Conservation (phyloP, 495 filamentous ascomycete genomes). For the Margaritispora aquatica region DNA sequence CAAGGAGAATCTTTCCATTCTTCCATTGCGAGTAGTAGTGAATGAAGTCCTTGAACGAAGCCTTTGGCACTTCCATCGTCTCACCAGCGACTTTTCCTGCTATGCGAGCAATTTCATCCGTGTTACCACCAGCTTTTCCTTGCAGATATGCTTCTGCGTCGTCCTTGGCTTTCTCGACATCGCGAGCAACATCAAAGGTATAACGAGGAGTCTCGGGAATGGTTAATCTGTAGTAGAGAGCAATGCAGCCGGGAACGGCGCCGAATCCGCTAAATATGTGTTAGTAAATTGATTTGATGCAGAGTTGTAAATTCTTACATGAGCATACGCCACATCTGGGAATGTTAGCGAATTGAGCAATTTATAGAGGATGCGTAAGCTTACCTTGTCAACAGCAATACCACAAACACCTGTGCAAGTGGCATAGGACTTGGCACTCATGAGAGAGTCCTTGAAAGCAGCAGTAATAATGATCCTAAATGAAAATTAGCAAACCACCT, state of each 20-base stretch:
- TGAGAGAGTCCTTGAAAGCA: constrained; percentile 64
- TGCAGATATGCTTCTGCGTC: constrained; percentile 60
- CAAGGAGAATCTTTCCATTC: constrained; percentile 63
- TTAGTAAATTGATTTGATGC: no score
- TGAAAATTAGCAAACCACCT: neutral
- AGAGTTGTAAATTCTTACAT: no score
- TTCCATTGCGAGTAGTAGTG: constrained; percentile 58
- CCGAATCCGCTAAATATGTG: no score
- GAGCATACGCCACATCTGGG: constrained; percentile 65
- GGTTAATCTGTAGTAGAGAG: constrained; percentile 76
- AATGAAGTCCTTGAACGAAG: constrained; percentile 59
- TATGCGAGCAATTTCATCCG: constrained; percentile 54
- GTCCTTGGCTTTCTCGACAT: constrained; percentile 54
- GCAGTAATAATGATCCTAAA: constrained; percentile 51
- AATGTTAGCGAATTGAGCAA: no score
- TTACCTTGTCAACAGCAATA: constrained; percentile 61
- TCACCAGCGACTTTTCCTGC: neutral
- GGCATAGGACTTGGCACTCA: constrained; percentile 35
- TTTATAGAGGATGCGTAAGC: neutral
- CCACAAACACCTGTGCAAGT: constrained; percentile 59
- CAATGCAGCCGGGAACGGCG: constrained; percentile 65
- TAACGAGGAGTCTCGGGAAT: constrained; percentile 76
- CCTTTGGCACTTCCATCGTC: constrained; percentile 40
- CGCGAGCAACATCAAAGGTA: constrained; percentile 53
- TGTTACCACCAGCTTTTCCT: constrained; percentile 48